Conservation (phyloP, 2,329 filamentous ascomycete genomes). For the Penicillium sp. region DNA sequence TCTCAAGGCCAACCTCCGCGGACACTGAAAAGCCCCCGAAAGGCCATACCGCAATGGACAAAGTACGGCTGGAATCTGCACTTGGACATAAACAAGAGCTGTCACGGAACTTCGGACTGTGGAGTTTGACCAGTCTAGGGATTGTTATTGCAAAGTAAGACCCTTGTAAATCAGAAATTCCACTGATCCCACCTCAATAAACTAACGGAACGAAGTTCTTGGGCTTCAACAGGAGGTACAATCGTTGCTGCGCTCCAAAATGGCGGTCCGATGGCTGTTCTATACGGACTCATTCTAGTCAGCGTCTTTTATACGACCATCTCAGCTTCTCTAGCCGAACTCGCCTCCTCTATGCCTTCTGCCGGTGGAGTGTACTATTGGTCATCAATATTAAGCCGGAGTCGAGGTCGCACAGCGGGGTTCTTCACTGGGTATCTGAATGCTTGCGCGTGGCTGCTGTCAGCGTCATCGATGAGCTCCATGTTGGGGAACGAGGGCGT, state of each 20-base stretch:
- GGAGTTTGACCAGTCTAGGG: slow-evolving; percentile 56
- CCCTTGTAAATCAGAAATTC: not conserved
- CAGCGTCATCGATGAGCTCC: slow-evolving; percentile 32
- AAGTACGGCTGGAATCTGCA: slow-evolving; percentile 27
- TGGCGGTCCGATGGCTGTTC: slow-evolving; percentile 58
- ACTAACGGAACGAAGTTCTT: slow-evolving; percentile 47
- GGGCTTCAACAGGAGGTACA: slow-evolving; percentile 60
- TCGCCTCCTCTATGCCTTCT: slow-evolving; percentile 57
- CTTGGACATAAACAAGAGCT: slow-evolving; percentile 59
- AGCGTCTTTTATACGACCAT: slow-evolving; percentile 54
- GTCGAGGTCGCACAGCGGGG: slow-evolving; percentile 46
- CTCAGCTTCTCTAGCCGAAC: slow-evolving; percentile 55
- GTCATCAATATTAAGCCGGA: slow-evolving; percentile 53
- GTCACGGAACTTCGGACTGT: slow-evolving; percentile 56
- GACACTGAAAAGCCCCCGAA: slow-evolving; percentile 9
- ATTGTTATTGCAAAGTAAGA: slow-evolving; percentile 50
- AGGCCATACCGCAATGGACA: slow-evolving; percentile 18
- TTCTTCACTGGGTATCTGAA: slow-evolving; percentile 41
- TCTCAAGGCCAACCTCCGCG: slow-evolving; percentile 1
- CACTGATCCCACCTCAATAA: not conserved
- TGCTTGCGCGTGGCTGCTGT: slow-evolving; percentile 34
- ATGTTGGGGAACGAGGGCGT: slow-evolving; percentile 34
- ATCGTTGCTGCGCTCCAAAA: slow-evolving; percentile 55
- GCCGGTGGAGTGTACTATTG: slow-evolving; percentile 57
- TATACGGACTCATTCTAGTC: slow-evolving; percentile 55